A percentile compares a stretch with the other conserved stretches of the same genome.
These are phyloP conservation scores for Vigna angularis DNA, from an alignment of 306 rosid genomes.

Conservation along the genomic window DNA sequence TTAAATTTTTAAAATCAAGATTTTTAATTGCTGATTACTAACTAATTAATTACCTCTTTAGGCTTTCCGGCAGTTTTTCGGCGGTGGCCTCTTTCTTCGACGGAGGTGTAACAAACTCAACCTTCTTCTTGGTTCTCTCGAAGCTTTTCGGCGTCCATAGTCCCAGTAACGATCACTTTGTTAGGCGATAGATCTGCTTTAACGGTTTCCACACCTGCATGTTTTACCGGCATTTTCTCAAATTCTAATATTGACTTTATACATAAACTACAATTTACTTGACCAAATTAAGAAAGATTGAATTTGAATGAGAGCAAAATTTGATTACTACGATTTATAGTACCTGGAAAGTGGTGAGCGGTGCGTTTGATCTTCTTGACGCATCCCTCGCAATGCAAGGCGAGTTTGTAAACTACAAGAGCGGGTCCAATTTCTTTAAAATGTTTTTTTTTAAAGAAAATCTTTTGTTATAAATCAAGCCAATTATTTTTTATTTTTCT, in stretches of 20 bases:
- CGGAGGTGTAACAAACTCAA: constrained; percentile 71
- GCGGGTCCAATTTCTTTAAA: constrained; percentile 54
- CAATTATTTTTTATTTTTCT: no score
- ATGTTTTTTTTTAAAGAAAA: no score
- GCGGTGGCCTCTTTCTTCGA: constrained; percentile 67
- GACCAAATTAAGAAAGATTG: background rate
- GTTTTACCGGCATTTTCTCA: background rate
- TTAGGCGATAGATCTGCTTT: constrained; percentile 59
- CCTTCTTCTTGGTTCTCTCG: constrained; percentile 75
- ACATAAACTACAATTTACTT: background rate
- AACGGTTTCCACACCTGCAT: constrained; percentile 70
- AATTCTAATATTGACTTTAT: background rate
- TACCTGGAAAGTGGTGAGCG: constrained; percentile 65
- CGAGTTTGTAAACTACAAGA: constrained; percentile 70
- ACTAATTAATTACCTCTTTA: constrained; percentile 49
- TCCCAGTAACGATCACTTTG: constrained; percentile 75
- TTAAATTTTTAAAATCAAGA: background rate
- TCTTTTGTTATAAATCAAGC: no score
- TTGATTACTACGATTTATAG: background rate
- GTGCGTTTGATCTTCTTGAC: constrained; percentile 70
- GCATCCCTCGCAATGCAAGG: constrained; percentile 90
- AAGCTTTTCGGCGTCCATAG: constrained; percentile 61
- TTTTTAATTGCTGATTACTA: background rate
- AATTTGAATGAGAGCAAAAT: background rate
- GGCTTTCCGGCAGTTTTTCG: constrained; percentile 67